A percentile compares a stretch with the other conserved stretches of the same genome.
Evolutionary conservation across 768 basidiomycete species (phyloP).

Genomic region (Phlegmacium glaucopus): DNA sequence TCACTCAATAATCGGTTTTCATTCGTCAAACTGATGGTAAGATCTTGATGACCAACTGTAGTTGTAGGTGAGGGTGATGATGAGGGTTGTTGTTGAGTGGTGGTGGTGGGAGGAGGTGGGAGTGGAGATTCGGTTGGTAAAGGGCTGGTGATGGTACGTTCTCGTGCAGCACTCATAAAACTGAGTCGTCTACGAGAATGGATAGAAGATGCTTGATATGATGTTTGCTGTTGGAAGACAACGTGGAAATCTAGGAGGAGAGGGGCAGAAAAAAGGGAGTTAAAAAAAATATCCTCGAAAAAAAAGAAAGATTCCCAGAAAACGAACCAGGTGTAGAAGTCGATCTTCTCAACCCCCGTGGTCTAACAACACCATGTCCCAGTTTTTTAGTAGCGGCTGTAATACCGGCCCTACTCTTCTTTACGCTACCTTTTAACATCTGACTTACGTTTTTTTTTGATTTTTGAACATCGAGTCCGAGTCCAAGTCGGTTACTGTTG

Average conservation of each 20-base stretch:
- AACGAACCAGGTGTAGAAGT: conserved; percentile 67
- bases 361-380: conserved; percentile 62
- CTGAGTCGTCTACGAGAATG: conserved; percentile 69
- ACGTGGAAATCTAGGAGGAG: conserved; percentile 59
- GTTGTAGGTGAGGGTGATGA: conserved; percentile 23
- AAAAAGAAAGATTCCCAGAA: not conserved
- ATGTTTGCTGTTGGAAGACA: conserved; percentile 47
- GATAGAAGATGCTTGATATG: conserved; percentile 77
- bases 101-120: conserved; percentile 38
- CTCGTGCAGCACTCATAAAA: conserved; percentile 40
- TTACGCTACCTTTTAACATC: conserved; percentile 71
- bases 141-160: conserved; percentile 15
- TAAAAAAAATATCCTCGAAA: not conserved
- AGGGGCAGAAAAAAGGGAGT: not conserved
- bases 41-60: conserved; percentile 31
- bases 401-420: conserved; percentile 70
- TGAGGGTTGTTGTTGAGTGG: not conserved
- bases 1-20: conserved; percentile 73
- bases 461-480: conserved; percentile 46
- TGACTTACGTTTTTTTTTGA: conserved; percentile 77
- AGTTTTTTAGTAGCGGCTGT: conserved; percentile 76
- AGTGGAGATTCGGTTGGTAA: conserved; percentile 34
- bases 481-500: not conserved
- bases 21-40: conserved; percentile 45
- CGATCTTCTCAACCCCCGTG: conserved; percentile 53